phyloP scores from a whole-genome alignment of 1,284 basidiomycete species.

The Rhodotorula sp. region DNA sequence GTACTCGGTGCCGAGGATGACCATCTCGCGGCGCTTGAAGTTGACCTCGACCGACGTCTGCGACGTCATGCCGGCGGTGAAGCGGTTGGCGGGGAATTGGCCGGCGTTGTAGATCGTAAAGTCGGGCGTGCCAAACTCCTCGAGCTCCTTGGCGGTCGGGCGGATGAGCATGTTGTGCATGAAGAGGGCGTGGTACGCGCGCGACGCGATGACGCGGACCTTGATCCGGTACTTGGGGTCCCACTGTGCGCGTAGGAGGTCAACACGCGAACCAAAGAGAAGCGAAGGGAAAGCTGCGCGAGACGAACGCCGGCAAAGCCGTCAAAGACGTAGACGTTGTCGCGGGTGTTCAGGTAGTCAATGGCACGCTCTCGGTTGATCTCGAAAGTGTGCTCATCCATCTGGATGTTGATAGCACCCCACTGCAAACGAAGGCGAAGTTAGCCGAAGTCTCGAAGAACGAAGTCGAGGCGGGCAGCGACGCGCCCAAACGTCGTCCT shows the following conservation, averaged over 20 bases:
- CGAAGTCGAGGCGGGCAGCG: too few relatives aligned
- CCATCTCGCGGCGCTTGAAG: conserved; percentile 99
- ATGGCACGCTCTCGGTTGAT: conserved; percentile 99
- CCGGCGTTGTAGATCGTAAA: conserved; percentile 99
- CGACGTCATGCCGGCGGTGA: conserved; percentile 99
- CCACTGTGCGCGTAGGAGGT: conserved; percentile 55
- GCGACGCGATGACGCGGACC: conserved; percentile 96
- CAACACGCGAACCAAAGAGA: background rate
- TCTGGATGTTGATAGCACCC: conserved; percentile 93
- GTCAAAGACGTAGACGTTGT: conserved; percentile 85
- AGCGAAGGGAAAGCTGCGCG: background rate
- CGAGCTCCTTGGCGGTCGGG: conserved; percentile 90
- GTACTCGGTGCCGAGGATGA: conserved; percentile 99
- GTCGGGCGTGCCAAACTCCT: conserved; percentile 95
- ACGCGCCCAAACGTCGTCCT: conserved; percentile 84
- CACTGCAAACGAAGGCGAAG: conserved; percentile 53
- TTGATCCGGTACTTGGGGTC: conserved; percentile 99
- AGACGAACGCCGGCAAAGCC: conserved; percentile 60
- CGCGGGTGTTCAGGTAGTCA: conserved; percentile 97
- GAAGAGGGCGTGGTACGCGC: conserved; percentile 99
- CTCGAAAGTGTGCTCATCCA: conserved; percentile 82
- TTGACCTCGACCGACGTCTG: conserved; percentile 99
- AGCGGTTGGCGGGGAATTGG: conserved; percentile 99
- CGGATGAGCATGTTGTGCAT: conserved; percentile 94
- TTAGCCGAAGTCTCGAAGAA: background rate